phyloP scores from a whole-genome alignment of 129 eudicot species.

The Mikania micrantha region DNA sequence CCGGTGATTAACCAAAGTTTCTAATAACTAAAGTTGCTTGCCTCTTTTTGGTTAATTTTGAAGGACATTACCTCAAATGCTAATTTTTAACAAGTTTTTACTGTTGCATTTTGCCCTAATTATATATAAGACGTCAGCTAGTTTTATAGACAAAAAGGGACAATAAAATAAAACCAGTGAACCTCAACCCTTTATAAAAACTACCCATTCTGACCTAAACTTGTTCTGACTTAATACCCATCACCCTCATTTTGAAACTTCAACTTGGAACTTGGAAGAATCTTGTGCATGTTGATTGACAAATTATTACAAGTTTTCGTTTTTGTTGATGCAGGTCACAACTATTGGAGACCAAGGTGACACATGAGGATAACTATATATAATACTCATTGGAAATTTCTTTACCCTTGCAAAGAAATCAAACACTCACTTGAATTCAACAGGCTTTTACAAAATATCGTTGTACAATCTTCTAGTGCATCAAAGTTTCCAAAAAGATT shows the following conservation, averaged over 20 bases:
- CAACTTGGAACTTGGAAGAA: background rate
- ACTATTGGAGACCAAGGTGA: slow-evolving; percentile 87
- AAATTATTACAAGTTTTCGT: background rate
- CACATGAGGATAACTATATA: slow-evolving; percentile 5
- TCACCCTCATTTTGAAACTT: background rate
- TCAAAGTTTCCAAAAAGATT: slow-evolving; percentile 8
- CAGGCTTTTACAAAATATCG: slow-evolving; percentile 6
- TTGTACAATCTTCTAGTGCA: slow-evolving; percentile 16
- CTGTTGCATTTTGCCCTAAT: background rate
- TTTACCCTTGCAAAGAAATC: slow-evolving; percentile 9
- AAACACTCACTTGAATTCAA: background rate
- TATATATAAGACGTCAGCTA: background rate
- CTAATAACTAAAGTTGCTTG: background rate
- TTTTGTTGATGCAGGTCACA: slow-evolving; percentile 45
- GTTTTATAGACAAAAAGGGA: background rate
- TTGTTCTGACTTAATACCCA: background rate
- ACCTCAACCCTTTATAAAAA: background rate
- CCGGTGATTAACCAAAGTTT: background rate
- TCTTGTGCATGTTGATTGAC: background rate
- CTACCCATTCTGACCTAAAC: background rate
- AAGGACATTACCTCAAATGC: too few species aligned
- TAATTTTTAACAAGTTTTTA: background rate
- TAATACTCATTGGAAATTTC: slow-evolving; percentile 10
- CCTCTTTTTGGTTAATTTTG: background rate
- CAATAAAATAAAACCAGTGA: background rate